These are phyloP conservation scores for Moelleriella libera DNA, from an alignment of 2,329 filamentous ascomycete genomes.

Conservation along the genomic window DNA sequence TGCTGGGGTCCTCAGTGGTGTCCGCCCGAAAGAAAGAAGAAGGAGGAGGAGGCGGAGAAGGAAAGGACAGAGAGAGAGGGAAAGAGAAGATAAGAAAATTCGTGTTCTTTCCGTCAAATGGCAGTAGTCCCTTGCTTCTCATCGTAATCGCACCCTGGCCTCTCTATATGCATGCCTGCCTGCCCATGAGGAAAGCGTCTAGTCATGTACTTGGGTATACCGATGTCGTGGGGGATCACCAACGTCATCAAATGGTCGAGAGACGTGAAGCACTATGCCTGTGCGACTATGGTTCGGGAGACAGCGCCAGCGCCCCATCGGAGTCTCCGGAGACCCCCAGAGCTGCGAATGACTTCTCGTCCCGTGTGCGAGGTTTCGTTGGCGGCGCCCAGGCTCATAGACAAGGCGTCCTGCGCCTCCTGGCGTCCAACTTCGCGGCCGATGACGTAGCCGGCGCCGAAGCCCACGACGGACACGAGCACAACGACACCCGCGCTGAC, in stretches of 20 bases:
- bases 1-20: no score
- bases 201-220: no score
- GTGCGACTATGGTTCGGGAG: conserved; percentile 34
- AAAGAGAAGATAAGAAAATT: neutral
- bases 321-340: conserved; percentile 36
- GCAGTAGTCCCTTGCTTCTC: no score
- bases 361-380: conserved; percentile 36
- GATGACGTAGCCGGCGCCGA: conserved; percentile 55
- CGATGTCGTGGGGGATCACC: no score
- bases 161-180: no score
- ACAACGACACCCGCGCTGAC: conserved; percentile 54
- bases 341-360: conserved; percentile 36
- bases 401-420: conserved; percentile 40
- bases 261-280: conserved; percentile 7
- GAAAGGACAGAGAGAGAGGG: neutral
- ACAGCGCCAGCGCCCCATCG: conserved; percentile 39
- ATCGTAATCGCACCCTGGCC: no score
- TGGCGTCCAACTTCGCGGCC: conserved; percentile 52
- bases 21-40: neutral
- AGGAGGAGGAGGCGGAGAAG: neutral
- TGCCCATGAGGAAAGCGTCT: no score
- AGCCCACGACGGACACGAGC: conserved; percentile 53
- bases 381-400: conserved; percentile 24
- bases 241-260: no score
- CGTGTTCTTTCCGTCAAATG: no score